phyloP scores from a whole-genome alignment of 208 protist species.

The Crithidia expoeki region DNA sequence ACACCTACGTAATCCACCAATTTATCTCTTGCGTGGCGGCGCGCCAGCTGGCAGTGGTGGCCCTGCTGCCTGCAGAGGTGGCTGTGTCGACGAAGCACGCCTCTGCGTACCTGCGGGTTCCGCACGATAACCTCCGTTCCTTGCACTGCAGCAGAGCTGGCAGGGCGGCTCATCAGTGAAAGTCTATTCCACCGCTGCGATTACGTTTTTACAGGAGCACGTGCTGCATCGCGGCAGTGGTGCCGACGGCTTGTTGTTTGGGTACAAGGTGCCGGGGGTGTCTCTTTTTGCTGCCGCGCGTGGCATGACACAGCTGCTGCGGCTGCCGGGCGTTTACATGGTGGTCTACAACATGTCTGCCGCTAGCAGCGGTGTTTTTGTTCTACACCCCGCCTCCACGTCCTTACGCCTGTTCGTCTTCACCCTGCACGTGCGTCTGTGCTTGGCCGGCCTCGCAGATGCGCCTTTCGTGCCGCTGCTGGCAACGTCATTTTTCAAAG shows the following conservation, averaged over 20 bases:
- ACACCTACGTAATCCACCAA: constrained; percentile 34
- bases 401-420: constrained; percentile 9
- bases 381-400: constrained; percentile 16
- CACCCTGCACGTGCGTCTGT: constrained; percentile 31
- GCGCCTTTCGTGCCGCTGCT: constrained; percentile 40
- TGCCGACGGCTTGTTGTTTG: constrained; percentile 15
- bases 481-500: constrained; percentile 51
- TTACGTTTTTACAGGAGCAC: constrained; percentile 13
- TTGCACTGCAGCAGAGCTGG: not conserved
- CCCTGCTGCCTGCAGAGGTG: constrained; percentile 5
- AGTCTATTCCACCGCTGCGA: constrained; percentile 5
- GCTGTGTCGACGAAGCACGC: constrained; percentile 17
- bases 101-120: constrained; percentile 27
- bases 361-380: constrained; percentile 30
- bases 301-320: constrained; percentile 17
- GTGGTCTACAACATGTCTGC: constrained; percentile 34
- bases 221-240: constrained; percentile 9
- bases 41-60: constrained; percentile 22
- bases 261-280: constrained; percentile 30
- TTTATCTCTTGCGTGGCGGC: constrained; percentile 22
- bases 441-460: constrained; percentile 34
- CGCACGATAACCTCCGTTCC: constrained; percentile 23
- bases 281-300: constrained; percentile 12
- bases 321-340: constrained; percentile 9
- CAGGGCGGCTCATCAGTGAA: constrained; percentile 5